These are phyloP conservation scores for Paraphysoderma sedebokerense DNA, from an alignment of 371 early-diverging fungal species.

Conservation along the genomic window DNA sequence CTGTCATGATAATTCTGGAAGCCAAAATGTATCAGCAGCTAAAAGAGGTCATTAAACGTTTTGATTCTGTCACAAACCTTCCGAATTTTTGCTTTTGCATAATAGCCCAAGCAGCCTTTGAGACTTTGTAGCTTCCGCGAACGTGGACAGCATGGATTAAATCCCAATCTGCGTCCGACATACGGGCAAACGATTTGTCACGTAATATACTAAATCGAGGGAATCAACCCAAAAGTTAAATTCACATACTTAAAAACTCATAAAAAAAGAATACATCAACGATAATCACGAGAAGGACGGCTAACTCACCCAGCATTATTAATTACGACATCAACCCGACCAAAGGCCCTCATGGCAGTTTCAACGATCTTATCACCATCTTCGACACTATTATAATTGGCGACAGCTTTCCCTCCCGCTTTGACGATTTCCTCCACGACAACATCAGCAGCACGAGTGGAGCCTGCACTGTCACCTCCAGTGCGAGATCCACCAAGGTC, in stretches of 20 bases:
- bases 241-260: background rate
- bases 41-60: background rate
- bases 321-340: conserved; percentile 84
- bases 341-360: conserved; percentile 87
- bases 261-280: too few species aligned
- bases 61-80: conserved; percentile 15
- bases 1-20: conserved; percentile 46
- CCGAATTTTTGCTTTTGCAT: conserved; percentile 92
- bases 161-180: conserved; percentile 95
- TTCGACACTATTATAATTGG: conserved; percentile 94
- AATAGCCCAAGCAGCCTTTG: conserved; percentile 91
- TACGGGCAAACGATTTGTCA: conserved; percentile 85
- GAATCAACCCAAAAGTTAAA: background rate
- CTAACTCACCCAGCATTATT: conserved; percentile 72
- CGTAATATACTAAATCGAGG: conserved; percentile 53
- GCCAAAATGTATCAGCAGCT: too few species aligned
- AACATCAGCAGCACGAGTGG: conserved; percentile 71
- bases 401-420: conserved; percentile 87
- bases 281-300: background rate
- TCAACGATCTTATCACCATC: conserved; percentile 92
- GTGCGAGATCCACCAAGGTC: conserved; percentile 76
- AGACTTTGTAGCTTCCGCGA: conserved; percentile 83
- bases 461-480: conserved; percentile 62
- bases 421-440: conserved; percentile 87
- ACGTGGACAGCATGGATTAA: conserved; percentile 82